Conservation (phyloP, 805 yeast species). For the Trichomonascus vanleenenianus region DNA sequence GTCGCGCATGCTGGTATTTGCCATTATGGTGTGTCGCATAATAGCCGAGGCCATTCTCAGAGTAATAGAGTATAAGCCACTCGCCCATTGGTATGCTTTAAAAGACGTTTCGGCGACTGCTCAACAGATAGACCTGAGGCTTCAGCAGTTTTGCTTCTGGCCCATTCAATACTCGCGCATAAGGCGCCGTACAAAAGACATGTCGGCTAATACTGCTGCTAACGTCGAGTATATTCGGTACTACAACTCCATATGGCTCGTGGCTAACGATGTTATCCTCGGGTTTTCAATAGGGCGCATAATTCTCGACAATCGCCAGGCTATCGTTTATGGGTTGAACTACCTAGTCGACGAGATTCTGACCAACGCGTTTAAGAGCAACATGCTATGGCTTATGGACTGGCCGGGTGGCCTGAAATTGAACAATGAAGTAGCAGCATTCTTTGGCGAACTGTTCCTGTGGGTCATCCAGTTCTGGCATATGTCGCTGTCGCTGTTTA, state of each 20-base stretch:
- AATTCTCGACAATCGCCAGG: conserved; percentile 33
- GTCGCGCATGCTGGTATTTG: conserved; percentile 13
- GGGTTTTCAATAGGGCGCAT: conserved; percentile 56
- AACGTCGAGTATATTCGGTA: conserved; percentile 51
- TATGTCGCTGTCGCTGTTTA: conserved; percentile 15
- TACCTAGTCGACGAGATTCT: conserved; percentile 35
- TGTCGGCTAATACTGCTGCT: conserved; percentile 32
- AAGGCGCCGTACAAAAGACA: conserved; percentile 32
- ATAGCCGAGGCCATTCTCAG: conserved; percentile 26
- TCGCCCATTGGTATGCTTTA: conserved; percentile 16
- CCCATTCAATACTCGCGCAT: conserved; percentile 71
- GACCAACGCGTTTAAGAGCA: conserved; percentile 37
- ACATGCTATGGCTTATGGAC: conserved; percentile 68
- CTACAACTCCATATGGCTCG: conserved; percentile 84
- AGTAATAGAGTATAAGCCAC: conserved; percentile 24
- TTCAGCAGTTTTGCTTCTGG: conserved; percentile 67
- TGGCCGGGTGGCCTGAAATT: conserved; percentile 94
- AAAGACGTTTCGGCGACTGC: conserved; percentile 51
- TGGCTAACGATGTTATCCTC: conserved; percentile 69
- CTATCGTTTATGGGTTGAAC: conserved; percentile 19
- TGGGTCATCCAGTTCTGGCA: conserved; percentile 79
- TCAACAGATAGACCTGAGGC: conserved; percentile 69
- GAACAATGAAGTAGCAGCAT: conserved; percentile 75
- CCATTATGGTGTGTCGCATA: conserved; percentile 22
- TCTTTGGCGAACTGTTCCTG: conserved; percentile 75